Conservation (phyloP, 169 alveolate genomes). For the Neospora caninum region DNA sequence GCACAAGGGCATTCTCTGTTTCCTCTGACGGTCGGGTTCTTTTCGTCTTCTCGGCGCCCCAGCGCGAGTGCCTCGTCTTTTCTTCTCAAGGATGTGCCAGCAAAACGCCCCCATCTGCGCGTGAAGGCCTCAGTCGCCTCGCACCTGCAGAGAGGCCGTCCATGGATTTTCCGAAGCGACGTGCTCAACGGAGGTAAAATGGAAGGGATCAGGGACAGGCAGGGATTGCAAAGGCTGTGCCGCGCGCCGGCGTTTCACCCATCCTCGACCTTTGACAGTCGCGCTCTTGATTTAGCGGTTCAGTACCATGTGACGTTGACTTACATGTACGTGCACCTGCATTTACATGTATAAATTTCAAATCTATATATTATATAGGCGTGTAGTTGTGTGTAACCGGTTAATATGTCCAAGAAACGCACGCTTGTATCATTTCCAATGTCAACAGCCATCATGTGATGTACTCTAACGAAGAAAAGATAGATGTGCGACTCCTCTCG, state of each 20-base stretch:
- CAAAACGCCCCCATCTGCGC: conserved; percentile 65
- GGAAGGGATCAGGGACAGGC: neutral
- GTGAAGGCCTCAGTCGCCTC: conserved; percentile 63
- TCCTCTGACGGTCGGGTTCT: no score
- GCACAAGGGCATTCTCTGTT: no score
- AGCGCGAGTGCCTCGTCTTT: neutral
- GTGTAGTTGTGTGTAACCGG: neutral
- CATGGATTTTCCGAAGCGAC: conserved; percentile 72
- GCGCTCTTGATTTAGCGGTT: no score
- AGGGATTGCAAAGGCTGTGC: neutral
- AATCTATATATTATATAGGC: neutral
- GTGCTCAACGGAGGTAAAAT: conserved; percentile 64
- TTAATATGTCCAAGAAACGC: no score
- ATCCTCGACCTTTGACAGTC: no score
- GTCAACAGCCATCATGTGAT: no score
- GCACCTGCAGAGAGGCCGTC: conserved; percentile 65
- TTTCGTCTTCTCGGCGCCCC: neutral
- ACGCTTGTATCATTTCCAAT: no score
- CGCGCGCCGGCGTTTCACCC: no score
- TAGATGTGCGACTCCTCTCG: no score
- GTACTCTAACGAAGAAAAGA: no score
- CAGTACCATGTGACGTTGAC: no score
- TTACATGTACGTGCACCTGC: neutral
- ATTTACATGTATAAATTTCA: neutral
- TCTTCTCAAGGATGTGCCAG: conserved; percentile 58